phyloP scores from a whole-genome alignment of 306 rosid genomes.

The apple (Malus domestica) region ASM211411v1 NC_041800.1:26810733-26811232 shows the following conservation, averaged over 20 bases:
- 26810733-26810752: constrained; percentile 12
- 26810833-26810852: not conserved
- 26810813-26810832: not conserved
- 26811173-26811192: too few species aligned
- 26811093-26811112: too few species aligned
- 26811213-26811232: not conserved
- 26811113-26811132: too few species aligned
- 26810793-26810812: not conserved
- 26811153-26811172: too few species aligned
- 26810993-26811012: not conserved
- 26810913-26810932: not conserved
- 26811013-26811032: not conserved
- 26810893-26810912: not conserved
- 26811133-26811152: too few species aligned
- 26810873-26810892: not conserved
- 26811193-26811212: too few species aligned
- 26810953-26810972: not conserved
- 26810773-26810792: not conserved
- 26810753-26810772: constrained; percentile 20
- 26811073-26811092: too few species aligned
- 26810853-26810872: not conserved
- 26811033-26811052: not conserved
- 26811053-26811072: too few species aligned
- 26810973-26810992: not conserved
- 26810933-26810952: not conserved